phyloP scores from a whole-genome alignment of 2,329 filamentous ascomycete species.

The Tolypocladium capitatum region DNA sequence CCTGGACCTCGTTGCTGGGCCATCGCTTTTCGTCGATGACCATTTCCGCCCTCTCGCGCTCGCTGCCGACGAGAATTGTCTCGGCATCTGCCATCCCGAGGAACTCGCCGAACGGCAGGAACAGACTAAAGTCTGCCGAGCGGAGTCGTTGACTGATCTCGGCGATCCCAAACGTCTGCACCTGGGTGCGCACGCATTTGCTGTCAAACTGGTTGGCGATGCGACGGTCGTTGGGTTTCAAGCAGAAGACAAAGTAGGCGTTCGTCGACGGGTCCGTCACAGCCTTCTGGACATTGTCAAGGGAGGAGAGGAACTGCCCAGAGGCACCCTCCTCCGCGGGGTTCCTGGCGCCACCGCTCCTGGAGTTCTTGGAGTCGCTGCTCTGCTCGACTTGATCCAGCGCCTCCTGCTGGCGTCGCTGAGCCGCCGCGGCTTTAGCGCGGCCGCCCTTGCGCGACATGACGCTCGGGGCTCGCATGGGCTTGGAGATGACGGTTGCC shows the following conservation, averaged over 20 bases:
- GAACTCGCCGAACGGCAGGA: conserved; percentile 92
- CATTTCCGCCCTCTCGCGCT: conserved; percentile 80
- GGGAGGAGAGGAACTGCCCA: conserved; percentile 76
- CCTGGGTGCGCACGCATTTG: conserved; percentile 89
- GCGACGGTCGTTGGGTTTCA: conserved; percentile 92
- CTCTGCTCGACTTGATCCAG: conserved; percentile 33
- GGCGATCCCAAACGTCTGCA: conserved; percentile 90
- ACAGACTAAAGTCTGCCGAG: conserved; percentile 89
- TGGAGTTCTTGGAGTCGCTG: conserved; percentile 33
- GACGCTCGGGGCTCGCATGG: conserved; percentile 82
- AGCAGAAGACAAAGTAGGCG: conserved; percentile 88
- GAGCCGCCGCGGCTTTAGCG: conserved; percentile 19
- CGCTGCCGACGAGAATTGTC: conserved; percentile 75
- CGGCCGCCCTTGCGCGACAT: conserved; percentile 61
- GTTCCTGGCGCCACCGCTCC: conserved; percentile 14
- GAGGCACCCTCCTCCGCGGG: conserved; percentile 68
- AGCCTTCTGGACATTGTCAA: conserved; percentile 85
- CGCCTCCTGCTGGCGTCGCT: conserved; percentile 27
- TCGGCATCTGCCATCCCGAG: conserved; percentile 77
- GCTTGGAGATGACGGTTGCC: conserved; percentile 91
- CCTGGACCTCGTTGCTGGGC: conserved; percentile 79
- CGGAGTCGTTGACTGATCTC: conserved; percentile 90
- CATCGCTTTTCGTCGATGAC: conserved; percentile 88
- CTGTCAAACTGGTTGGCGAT: conserved; percentile 99
- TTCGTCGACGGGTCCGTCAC: conserved; percentile 74